Percentiles rank a stretch among this genome's conserved stretches.
These are phyloP conservation scores for Pelargonium myrrhifolium DNA, from an alignment of 441 rosid species.

Conservation along the genomic window DNA sequence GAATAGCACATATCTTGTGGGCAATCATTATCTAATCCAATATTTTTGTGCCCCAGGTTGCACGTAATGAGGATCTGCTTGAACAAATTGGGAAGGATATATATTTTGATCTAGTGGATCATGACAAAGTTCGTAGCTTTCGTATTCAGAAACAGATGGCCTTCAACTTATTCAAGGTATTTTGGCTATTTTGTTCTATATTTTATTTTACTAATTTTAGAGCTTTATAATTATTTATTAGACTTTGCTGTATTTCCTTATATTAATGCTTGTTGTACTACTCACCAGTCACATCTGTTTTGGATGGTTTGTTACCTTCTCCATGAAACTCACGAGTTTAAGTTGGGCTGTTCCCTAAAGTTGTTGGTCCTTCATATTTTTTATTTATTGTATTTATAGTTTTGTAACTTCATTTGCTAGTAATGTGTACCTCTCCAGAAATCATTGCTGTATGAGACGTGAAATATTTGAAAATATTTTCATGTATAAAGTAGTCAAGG, in stretches of 20 bases:
- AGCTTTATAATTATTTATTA: neutral
- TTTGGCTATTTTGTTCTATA: neutral
- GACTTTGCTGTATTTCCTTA: neutral
- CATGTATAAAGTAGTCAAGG: neutral
- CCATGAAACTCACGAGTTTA: neutral
- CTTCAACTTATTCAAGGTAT: constrained; percentile 57
- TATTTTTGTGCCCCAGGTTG: constrained; percentile 46
- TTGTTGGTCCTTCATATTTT: neutral
- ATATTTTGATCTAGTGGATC: constrained; percentile 74
- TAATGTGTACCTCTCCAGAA: too few relatives aligned
- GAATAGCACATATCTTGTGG: constrained; percentile 8
- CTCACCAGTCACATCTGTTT: neutral
- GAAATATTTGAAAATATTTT: neutral
- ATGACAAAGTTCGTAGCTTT: constrained; percentile 65
- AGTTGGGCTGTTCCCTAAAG: neutral
- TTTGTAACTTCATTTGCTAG: neutral
- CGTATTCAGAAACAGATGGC: constrained; percentile 60
- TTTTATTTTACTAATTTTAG: neutral
- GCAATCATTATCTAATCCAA: constrained; percentile 35
- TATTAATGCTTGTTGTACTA: neutral
- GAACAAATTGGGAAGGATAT: constrained; percentile 75
- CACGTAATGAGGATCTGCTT: constrained; percentile 76
- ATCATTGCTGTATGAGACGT: too few relatives aligned
- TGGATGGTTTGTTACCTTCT: neutral
- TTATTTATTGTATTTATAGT: neutral